These are phyloP conservation scores for Ustilago trichophora DNA, from an alignment of 1,284 basidiomycete genomes.

Conservation along the genomic window DNA sequence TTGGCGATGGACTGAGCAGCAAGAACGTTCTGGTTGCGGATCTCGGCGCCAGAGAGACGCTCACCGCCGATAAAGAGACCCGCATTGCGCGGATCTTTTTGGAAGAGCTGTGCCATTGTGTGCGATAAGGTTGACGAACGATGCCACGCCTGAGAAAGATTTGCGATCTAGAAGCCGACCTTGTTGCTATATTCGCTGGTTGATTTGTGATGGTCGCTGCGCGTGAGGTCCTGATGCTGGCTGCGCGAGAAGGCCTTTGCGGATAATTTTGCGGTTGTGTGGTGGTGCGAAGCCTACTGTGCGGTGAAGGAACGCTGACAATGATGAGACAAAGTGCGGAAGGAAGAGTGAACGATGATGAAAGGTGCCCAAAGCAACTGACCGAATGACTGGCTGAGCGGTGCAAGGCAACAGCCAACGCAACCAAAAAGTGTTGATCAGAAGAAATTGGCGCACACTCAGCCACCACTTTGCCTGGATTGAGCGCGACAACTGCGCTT, in stretches of 20 bases:
- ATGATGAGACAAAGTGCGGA: slow-evolving; percentile 1
- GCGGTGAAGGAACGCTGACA: not conserved
- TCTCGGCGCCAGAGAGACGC: slow-evolving; percentile 91
- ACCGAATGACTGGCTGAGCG: no score
- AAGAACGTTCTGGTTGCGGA: slow-evolving; percentile 89
- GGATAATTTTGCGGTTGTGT: not conserved
- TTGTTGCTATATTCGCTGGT: no score
- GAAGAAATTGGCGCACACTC: slow-evolving; percentile 16
- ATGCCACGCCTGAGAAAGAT: no score
- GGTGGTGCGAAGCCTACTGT: not conserved
- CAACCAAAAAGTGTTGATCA: slow-evolving; percentile 24
- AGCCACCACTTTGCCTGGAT: not conserved
- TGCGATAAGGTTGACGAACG: not conserved
- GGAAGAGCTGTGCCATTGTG: slow-evolving; percentile 66
- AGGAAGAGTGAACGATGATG: not conserved
- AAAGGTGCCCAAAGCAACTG: slow-evolving; percentile 5
- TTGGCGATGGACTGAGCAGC: slow-evolving; percentile 97
- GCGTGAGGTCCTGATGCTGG: not conserved
- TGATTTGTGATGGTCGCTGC: no score
- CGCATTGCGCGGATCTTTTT: slow-evolving; percentile 64
- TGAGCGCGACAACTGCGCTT: no score
- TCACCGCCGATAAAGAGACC: slow-evolving; percentile 85
- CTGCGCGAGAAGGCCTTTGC: not conserved
- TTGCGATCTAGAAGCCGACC: no score
- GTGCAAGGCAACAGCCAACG: no score